Evolutionary conservation across 768 basidiomycete genomes (phyloP), one percentile per base, ranked within the genome.

Genomic region (Russula foetens): DNA sequence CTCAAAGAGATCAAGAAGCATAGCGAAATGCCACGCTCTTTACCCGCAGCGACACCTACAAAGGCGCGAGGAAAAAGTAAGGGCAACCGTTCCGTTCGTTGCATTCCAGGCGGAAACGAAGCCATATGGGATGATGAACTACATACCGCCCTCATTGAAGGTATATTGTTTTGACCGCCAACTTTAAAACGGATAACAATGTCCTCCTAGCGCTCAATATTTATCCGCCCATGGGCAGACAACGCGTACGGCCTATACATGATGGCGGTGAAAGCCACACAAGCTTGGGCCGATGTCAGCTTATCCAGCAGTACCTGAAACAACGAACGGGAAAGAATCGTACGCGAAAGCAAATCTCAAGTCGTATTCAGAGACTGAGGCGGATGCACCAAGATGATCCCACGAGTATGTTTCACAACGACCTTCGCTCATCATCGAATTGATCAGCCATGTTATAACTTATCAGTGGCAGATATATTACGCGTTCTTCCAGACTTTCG

Each of bases 281-380:
- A 39, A 59, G 58, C 52, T 58, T 76, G 57, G 74, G 74, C 53
- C 73, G 74, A 21, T 75, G 75, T 63, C 74, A 75, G 61, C 69
- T 75, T 23, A 76, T 75, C 35, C 74, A 76, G 31, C 72, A 73
- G 0, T 75, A 76, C 47, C 68, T 75, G 33, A 58, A 73, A 24
- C 71, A 75, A 49, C 74, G 73, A 60, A 75, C 74, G 15, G 74
- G 74, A 15, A 75, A 70, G 62, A 73, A 67, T 59, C 72, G 74
- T 17, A 74, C 74, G 39, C 67, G 74, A 58, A 75, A 75, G 63
- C 74, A 75, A 58, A 75, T 75, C 33, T 75, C 74, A 26, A 75
- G 74, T 60, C 75, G 76, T 41, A 68, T 75, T 48, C 74, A 75
- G 63, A 65, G 75, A 51, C 53, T 75, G 15, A 74, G 76, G 54